Conservation (phyloP, 1,139 yeast species). For the Suhomyces chickasaworum region DNA sequence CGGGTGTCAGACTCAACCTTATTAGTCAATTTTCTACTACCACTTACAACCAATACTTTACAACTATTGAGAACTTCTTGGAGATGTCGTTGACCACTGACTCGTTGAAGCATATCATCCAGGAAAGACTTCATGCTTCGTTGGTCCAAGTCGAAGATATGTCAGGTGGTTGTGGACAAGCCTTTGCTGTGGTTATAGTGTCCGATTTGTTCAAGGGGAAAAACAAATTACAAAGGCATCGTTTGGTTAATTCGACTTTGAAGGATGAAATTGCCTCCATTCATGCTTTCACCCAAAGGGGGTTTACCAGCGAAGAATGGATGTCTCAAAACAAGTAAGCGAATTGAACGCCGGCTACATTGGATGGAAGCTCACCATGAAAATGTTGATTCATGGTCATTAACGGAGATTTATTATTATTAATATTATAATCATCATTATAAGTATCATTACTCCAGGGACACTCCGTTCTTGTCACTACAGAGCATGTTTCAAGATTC, state of each 20-base stretch:
- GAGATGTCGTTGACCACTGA: constrained; percentile 50
- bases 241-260: constrained; percentile 77
- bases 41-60: background rate
- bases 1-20: background rate
- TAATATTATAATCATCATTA: too few relatives aligned
- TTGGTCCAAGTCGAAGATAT: constrained; percentile 68
- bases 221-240: constrained; percentile 81
- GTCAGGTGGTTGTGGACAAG: constrained; percentile 89
- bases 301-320: constrained; percentile 77
- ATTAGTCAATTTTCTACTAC: background rate
- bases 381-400: too few relatives aligned
- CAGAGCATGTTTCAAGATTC: too few relatives aligned
- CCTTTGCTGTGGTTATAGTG: constrained; percentile 84
- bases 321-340: constrained; percentile 37
- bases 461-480: too few relatives aligned
- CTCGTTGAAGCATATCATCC: constrained; percentile 46
- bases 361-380: too few relatives aligned
- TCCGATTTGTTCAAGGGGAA: constrained; percentile 72
- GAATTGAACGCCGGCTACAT: background rate
- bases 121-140: constrained; percentile 51
- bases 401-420: too few relatives aligned
- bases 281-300: constrained; percentile 95
- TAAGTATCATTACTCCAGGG: too few relatives aligned
- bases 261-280: constrained; percentile 81
- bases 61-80: background rate